Base-by-base conservation (phyloP, 2,329 filamentous ascomycete species). In the Dothideomycetidae sp. region DNA sequence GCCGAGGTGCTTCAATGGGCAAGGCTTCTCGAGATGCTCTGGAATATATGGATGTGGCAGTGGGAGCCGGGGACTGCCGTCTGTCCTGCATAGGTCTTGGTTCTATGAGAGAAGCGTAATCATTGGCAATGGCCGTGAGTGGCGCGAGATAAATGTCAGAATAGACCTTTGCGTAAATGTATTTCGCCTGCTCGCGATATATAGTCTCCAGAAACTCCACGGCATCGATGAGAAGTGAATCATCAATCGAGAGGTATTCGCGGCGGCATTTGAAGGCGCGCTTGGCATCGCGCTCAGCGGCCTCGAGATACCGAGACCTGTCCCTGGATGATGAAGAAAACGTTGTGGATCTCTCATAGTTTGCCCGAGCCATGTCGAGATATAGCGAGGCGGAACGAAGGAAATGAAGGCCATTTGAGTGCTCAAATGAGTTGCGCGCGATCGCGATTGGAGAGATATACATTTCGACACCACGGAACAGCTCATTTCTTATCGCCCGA, bases 191-290 rank as follows among this genome's bases (percentile, higher is more conserved):
- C 9, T 26, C 37, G 12, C 34, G 30, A 12, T 39, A 39, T 4
- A 39, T 39, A 9, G 19, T 23, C 9, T 33, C 21, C 18, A 39
- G 31, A 5, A 39, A 31, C 13, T 39, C 31, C 10, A 39, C 37
- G 4, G 37, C 29, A 7, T 30, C 17, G 5, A 33, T 15, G 17
- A 39, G 34, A 5, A 17, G 26, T 4, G 11, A 19, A 19, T 39
- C 37, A 4, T 19, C 29, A n/a, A 11, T 17, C 18, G 30, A 17
- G 30, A 13, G 14, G 26, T 29, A 33, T n/a, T 39, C 15, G 10
- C 18, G 5, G n/a, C 37, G 19, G 14, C 29, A 31, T 23, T 39
- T 39, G 31, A 39, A 39, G 3, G 37, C 37, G 15, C 37, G 17
- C 15, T 39, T 39, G 2, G 37, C 37, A 21, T 39, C 30, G 10